Base-by-base conservation (phyloP, 352 stramenopile species). In the Globisporangium recalcitrans region DNA sequence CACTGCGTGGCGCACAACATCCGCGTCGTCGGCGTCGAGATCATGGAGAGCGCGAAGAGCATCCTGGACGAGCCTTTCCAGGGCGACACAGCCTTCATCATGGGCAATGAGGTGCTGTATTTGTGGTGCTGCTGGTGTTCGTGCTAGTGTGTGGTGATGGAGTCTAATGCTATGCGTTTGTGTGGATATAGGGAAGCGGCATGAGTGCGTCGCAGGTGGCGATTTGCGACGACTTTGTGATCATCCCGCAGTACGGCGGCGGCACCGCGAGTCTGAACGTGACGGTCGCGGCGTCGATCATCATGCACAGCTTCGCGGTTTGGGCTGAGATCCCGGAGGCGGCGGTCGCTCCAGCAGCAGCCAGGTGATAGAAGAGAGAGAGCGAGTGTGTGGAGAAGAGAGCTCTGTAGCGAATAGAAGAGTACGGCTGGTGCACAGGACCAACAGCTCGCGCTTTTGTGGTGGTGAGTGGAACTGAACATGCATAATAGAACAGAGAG, bases 221-320 rank as follows among this genome's bases (percentile, higher is more conserved):
- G 7, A 85, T 96, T 19, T 99, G 96, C 70, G 88, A 98, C 72
- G 73, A 78, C 29, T 98, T 98, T 71, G 76, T 98, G 27, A 91
- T 97, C 66, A 98, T 98, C 67, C 90, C 90, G 16, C 96, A 99
- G 69, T 98, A 97, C 65, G 93, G 95, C 55, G 80, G 83, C 32
- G 96, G 95, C 60, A 99, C 94, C 4, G 95, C 93, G 21, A 98
- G 90, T 64, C 82, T 99, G 8, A 99, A 99, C 68, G 96, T 99
- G 47, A 97, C 89, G 62, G 93, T 98, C 21, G 94, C 94, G 7
- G 90, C 88, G 14, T 97, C 81, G 34, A 95, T 99, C 68, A 87
- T 98, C 46, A 81, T 98, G 66, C 90, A 99, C 68, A 80, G 81
- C 64, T 98, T 97, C 70, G 86, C 82, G 31, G 53, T 86, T 42